phyloP scores from a whole-genome alignment of 805 yeast species.

The Clavispora phyllophila region DNA sequence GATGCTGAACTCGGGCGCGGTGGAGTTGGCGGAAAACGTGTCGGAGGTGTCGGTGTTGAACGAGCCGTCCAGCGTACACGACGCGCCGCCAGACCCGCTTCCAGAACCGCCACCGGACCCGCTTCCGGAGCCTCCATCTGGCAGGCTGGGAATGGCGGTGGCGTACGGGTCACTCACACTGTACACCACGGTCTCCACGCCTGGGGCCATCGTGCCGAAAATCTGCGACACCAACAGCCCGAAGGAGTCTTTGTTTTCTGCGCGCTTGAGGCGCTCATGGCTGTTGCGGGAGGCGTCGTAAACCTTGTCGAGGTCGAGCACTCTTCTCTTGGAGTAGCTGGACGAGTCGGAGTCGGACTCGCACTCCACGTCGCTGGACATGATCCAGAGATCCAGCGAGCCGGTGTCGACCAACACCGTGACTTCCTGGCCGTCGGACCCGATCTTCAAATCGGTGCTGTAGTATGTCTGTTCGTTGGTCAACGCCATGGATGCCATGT shows the following conservation, averaged over 20 bases:
- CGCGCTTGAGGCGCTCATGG: no score
- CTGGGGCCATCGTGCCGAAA: background rate
- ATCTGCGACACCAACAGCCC: background rate
- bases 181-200: background rate
- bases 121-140: no score
- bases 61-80: constrained; percentile 46
- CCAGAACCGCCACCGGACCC: no score
- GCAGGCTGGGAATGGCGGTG: background rate
- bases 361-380: constrained; percentile 15
- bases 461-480: constrained; percentile 2
- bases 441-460: constrained; percentile 9
- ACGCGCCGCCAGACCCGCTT: constrained; percentile 22
- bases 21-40: constrained; percentile 28
- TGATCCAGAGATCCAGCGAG: constrained; percentile 40
- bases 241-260: background rate
- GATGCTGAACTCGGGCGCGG: constrained; percentile 39
- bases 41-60: constrained; percentile 38
- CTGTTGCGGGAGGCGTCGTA: no score
- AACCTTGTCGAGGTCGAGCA: background rate
- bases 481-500: background rate
- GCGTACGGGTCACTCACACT: background rate
- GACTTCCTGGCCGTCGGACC: constrained; percentile 23
- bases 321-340: background rate
- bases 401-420: constrained; percentile 38
- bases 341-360: no score